Base-by-base conservation (phyloP, 2,329 filamentous ascomycete genomes). In the Cytospora chrysosperma region DNA sequence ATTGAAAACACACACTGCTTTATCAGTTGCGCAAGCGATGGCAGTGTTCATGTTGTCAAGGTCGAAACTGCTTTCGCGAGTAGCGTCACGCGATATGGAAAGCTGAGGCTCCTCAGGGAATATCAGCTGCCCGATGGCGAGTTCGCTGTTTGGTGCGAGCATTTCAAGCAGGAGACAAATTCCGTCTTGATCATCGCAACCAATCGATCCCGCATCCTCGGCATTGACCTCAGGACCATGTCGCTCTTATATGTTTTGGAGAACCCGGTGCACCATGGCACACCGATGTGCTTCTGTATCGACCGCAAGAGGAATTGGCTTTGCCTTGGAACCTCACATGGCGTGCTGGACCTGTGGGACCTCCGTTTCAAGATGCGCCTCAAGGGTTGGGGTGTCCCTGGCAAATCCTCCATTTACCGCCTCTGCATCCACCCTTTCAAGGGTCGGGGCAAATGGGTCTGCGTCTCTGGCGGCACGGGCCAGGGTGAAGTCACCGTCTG, bases 1-100 rank as follows among this genome's bases (percentile, higher is more conserved):
- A 86, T 99, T 47, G 93, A 98, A 72, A 91, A 93, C 68, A 97
- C 93, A 0, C 93, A 98, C 74, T 93, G 91, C 26, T 98, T 99
- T 73, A 83, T 97, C 66, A 96, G 91, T 72, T 95, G 92, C 59
- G 93, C 91, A 6, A 92, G 86, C 54, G 93, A 99, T 74, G 95
- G 95, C 26, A 94, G 88, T 69, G 88, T 99, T 12, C 90, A 96
- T 72, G 91, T 96, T 2, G 90, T 97, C 65, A 92, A 92, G 72
- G 88, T 96, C n/a, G 84, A 86, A 63, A 83, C 81, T 1, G 73
- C 77, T 8, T 70, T 75, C 4, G 75, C 77, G 24, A 78, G 74
- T 61, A 76, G 76, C 51, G 84, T 86, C 7, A 83, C 85, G 58
- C 88, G 91, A 62, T 98, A 97, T 73, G 88, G 91, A 51, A 93